Evolutionary conservation across 495 filamentous ascomycete genomes (phyloP), one percentile per base, ranked within the genome.

Genomic region (Neurospora hispaniola): DNA sequence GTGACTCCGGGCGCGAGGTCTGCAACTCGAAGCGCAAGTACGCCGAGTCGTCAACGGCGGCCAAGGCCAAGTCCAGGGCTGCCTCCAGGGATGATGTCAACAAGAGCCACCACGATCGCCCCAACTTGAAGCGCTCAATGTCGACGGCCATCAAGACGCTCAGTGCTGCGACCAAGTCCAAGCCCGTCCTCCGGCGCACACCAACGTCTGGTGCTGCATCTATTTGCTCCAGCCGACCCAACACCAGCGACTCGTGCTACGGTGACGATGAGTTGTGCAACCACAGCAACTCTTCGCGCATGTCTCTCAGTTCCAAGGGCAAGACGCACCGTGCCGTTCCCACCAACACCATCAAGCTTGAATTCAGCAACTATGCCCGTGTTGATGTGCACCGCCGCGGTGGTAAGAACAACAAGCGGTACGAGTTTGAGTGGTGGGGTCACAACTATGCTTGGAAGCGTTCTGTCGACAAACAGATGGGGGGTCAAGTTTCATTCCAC

Each of bases 351-450:
- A 91, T 92, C 75, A 91, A 93, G 79, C 87, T 99, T 42, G 95
- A 98, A 77, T 99, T 97, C 80, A 96, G 93, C 72, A 99, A 99
- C 82, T 99, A 99, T 79, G 96, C 96, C 11, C 94, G 96, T 78
- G 89, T 98, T 40, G 92, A 97, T 74, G 83, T 99, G 71, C 89
- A 86, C 74, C 87, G 93, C 43, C 87, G 89, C 59, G 92, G 93
- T 11, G 82, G 87, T 39, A 92, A 89, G 75, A 83, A 87, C 40
- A 86, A 86, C 71, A 96, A 93, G 81, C 89, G 89, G 74, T 97
- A 97, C 80, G 92, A 94, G 71, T 96, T 93, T 75, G 92, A 96
- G 81, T 97, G 96, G 84, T 97, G 94, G 94, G 92, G 92, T 42
- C 89, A 89, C 71, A 88, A 85, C 59, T 99, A 98, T 82, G 86